phyloP scores from a whole-genome alignment of 257 asterid species.

The Ballota nigra region DNA sequence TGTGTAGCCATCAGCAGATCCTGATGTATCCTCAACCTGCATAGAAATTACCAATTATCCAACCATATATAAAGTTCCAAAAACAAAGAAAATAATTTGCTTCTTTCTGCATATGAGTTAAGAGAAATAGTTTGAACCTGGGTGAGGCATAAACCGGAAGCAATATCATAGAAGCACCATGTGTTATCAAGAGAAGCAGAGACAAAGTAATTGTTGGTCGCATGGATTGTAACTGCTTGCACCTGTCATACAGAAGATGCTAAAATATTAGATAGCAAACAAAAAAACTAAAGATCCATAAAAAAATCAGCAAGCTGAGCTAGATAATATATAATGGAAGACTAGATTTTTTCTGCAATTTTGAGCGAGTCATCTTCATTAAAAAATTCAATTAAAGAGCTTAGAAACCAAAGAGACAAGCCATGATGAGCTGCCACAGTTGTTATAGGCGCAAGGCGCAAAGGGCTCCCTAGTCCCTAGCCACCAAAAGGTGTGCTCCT shows the following conservation, averaged over 20 bases:
- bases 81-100: not conserved
- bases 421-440: not conserved
- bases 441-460: not conserved
- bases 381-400: not conserved
- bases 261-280: constrained; percentile 16
- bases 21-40: constrained; percentile 81
- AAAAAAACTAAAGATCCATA: not conserved
- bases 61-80: constrained; percentile 6
- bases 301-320: constrained; percentile 4
- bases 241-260: constrained; percentile 49
- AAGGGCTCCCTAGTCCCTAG: not conserved
- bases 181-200: constrained; percentile 93
- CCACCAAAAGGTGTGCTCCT: not conserved
- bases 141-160: constrained; percentile 90
- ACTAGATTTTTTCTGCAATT: not conserved
- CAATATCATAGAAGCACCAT: constrained; percentile 95
- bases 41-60: constrained; percentile 23
- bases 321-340: not conserved
- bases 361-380: not conserved
- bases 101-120: constrained; percentile 3
- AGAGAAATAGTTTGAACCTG: constrained; percentile 51
- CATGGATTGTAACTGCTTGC: constrained; percentile 95
- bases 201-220: constrained; percentile 85
- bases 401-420: not conserved
- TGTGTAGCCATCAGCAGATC: constrained; percentile 71